Evolutionary conservation across 768 basidiomycete genomes (phyloP).

Genomic region (Lactarius hatsudake): DNA sequence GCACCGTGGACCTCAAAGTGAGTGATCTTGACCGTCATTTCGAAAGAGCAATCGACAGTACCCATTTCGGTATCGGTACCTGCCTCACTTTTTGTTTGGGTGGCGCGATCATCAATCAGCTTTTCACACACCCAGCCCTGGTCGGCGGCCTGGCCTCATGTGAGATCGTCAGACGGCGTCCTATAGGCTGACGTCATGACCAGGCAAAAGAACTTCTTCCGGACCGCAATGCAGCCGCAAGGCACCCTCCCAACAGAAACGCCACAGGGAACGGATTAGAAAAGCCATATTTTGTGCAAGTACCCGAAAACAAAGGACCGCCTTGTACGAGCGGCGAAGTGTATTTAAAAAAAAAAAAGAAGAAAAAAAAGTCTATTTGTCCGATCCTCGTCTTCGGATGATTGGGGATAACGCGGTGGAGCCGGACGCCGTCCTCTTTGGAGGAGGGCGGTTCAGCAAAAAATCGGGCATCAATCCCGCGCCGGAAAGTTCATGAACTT

Average conservation of each 20-base stretch:
- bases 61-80: neutral
- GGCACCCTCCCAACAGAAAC: neutral
- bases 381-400: conserved; percentile 15
- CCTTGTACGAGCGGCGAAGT: neutral
- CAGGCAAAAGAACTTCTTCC: neutral
- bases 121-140: neutral
- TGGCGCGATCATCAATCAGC: neutral
- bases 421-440: conserved; percentile 27
- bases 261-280: neutral
- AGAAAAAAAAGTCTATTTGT: conserved; percentile 2
- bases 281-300: neutral
- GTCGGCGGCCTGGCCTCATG: neutral
- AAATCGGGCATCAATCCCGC: conserved; percentile 28
- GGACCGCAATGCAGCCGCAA: neutral
- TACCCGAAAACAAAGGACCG: neutral
- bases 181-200: neutral
- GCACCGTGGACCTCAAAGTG: conserved; percentile 57
- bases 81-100: neutral
- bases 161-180: neutral
- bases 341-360: neutral
- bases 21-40: conserved; percentile 46
- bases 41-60: neutral
- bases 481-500: conserved; percentile 19
- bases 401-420: neutral
- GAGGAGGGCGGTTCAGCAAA: conserved; percentile 28